phyloP scores from a whole-genome alignment of 2,329 filamentous ascomycete species.

The Colletotrichum trifolii region DNA sequence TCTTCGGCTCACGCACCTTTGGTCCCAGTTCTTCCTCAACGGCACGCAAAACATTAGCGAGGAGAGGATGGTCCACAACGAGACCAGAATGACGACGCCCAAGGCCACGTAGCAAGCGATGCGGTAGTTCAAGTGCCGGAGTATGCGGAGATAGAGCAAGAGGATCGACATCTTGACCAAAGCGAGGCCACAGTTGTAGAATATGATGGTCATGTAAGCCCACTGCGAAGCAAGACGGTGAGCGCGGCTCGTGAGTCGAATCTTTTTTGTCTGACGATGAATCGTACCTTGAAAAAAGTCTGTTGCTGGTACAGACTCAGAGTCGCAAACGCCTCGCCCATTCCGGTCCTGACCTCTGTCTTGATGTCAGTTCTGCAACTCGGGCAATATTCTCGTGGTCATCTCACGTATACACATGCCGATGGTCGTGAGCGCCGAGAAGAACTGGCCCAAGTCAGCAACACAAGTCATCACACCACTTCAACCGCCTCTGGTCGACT shows the following conservation, averaged over 20 bases:
- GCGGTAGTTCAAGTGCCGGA: slow-evolving; percentile 40
- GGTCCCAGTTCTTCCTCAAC: slow-evolving; percentile 38
- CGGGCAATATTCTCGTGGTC: neutral
- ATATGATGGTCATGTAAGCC: slow-evolving; percentile 38
- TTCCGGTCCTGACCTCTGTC: slow-evolving; percentile 9
- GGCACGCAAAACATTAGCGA: slow-evolving; percentile 41
- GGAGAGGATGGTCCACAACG: slow-evolving; percentile 33
- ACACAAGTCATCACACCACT: neutral
- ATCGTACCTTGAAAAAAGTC: slow-evolving; percentile 24
- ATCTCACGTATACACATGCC: slow-evolving; percentile 28
- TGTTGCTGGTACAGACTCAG: slow-evolving; percentile 19
- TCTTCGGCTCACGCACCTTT: neutral
- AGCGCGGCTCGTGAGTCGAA: neutral
- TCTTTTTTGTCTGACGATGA: neutral
- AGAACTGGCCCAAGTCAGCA: slow-evolving; percentile 3
- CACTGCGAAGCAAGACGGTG: neutral
- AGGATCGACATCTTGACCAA: slow-evolving; percentile 42
- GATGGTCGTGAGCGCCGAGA: slow-evolving; percentile 1
- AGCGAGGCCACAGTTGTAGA: slow-evolving; percentile 40
- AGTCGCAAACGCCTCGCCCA: slow-evolving; percentile 3
- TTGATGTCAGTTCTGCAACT: neutral
- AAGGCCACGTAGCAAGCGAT: slow-evolving; percentile 35
- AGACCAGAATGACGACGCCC: slow-evolving; percentile 37
- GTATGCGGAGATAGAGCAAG: slow-evolving; percentile 41
- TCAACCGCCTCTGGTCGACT: neutral